These are phyloP conservation scores for Flaveria linearis DNA, from an alignment of 129 eudicot genomes.

Conservation along the genomic window DNA sequence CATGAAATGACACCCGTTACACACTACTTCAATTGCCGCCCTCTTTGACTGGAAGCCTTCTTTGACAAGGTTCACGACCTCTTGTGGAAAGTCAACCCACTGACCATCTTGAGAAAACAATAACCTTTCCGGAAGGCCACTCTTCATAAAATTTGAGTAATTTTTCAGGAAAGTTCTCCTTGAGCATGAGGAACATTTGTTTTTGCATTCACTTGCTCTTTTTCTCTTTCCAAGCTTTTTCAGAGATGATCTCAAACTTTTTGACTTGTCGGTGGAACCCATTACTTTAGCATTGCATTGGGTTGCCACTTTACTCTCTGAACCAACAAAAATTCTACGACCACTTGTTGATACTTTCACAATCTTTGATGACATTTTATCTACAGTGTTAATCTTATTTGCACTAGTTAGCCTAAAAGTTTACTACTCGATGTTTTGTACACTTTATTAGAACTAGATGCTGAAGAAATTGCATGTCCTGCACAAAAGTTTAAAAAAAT, in stretches of 20 bases:
- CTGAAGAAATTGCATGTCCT: conserved; percentile 39
- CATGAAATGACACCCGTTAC: conserved; percentile 42
- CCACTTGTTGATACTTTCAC: conserved; percentile 69
- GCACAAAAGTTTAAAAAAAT: conserved; percentile 11
- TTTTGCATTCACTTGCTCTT: conserved; percentile 49
- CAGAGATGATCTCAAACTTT: conserved; percentile 36
- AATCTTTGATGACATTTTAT: conserved; percentile 62
- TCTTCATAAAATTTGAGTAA: conserved; percentile 59
- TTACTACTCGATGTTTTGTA: conserved; percentile 27
- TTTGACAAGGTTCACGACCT: conserved; percentile 46
- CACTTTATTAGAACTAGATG: conserved; percentile 26
- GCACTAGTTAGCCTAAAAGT: conserved; percentile 34
- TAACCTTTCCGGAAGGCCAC: conserved; percentile 64
- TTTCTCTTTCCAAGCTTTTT: conserved; percentile 61
- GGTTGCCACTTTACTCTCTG: conserved; percentile 58
- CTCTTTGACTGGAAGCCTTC: conserved; percentile 57
- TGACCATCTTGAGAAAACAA: conserved; percentile 69
- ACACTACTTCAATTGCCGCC: conserved; percentile 54
- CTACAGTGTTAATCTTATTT: conserved; percentile 47
- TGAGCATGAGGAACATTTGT: conserved; percentile 36
- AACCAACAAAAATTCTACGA: conserved; percentile 40
- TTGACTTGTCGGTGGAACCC: conserved; percentile 29
- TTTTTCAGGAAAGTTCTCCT: conserved; percentile 49
- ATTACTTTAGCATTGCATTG: conserved; percentile 26
- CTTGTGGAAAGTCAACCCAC: conserved; percentile 73